Conservation (phyloP, 495 filamentous ascomycete genomes). For the Schizothecium vesticola region DNA sequence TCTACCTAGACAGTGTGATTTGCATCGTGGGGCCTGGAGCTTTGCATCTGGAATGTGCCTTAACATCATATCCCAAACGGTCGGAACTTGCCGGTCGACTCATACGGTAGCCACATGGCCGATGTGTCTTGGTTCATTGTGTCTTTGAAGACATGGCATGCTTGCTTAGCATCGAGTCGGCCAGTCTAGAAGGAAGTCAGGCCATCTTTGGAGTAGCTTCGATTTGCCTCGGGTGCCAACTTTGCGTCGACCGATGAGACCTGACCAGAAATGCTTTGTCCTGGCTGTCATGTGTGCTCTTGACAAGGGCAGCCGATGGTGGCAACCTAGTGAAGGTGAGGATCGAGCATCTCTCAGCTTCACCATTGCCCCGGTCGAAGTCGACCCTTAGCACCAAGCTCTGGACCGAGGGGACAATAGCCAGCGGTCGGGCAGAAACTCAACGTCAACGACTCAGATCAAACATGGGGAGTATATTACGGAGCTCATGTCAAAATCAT, state of each 20-base stretch:
- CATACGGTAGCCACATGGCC: not conserved
- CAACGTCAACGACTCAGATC: not conserved
- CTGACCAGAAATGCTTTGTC: not conserved
- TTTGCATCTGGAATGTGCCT: not conserved
- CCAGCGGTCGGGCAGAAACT: too few species aligned
- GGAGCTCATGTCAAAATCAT: not conserved
- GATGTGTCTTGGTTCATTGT: not conserved
- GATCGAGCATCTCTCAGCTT: not conserved
- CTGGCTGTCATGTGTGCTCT: not conserved
- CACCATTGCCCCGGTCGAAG: not conserved
- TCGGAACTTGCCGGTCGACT: not conserved
- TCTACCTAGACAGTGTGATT: not conserved
- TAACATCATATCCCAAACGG: not conserved
- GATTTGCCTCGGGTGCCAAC: too few species aligned
- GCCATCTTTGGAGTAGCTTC: not conserved
- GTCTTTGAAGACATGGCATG: not conserved
- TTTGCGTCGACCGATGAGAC: not conserved
- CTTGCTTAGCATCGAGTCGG: not conserved
- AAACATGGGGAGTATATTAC: too few species aligned
- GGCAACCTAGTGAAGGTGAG: too few species aligned
- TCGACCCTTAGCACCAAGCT: not conserved
- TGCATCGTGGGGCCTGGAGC: not conserved
- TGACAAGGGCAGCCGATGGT: too few species aligned
- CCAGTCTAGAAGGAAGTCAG: not conserved
- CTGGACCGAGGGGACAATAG: too few species aligned